Percentiles rank a stretch among this genome's conserved stretches.
These are phyloP conservation scores for Cladophialophora carrionii DNA, from an alignment of 2,329 filamentous ascomycete genomes.

Conservation along the genomic window DNA sequence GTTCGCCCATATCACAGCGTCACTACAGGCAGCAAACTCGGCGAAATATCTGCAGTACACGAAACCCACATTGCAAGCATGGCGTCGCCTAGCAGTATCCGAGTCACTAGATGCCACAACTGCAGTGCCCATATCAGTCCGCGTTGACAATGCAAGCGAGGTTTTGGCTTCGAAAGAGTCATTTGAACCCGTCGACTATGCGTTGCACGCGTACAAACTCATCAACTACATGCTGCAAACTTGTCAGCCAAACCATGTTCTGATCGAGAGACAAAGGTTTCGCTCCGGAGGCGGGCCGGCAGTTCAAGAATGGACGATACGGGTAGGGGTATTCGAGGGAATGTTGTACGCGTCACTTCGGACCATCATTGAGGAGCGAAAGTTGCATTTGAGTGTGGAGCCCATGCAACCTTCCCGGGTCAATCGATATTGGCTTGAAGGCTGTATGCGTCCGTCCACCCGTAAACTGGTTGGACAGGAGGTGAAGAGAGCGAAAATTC, in stretches of 20 bases:
- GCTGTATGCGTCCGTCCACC: constrained; percentile 26
- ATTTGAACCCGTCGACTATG: constrained; percentile 59
- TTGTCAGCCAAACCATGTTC: constrained; percentile 66
- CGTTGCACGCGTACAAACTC: constrained; percentile 60
- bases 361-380: constrained; percentile 55
- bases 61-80: constrained; percentile 40
- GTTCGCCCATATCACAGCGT: constrained; percentile 62
- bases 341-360: constrained; percentile 75
- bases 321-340: constrained; percentile 79
- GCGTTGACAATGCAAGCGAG: neutral
- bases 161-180: constrained; percentile 47
- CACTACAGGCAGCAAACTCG: neutral
- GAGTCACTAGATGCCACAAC: constrained; percentile 21
- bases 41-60: constrained; percentile 39
- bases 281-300: constrained; percentile 66
- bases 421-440: constrained; percentile 58
- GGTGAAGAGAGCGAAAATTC: constrained; percentile 62
- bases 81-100: constrained; percentile 48
- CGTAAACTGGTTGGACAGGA: constrained; percentile 37
- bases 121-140: neutral
- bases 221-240: constrained; percentile 54
- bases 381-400: constrained; percentile 52
- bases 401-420: constrained; percentile 61
- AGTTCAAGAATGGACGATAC: constrained; percentile 79
- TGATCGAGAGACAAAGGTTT: constrained; percentile 70